A percentile compares a stretch with the other conserved stretches of the same genome.
Evolutionary conservation across 1,284 basidiomycete genomes (phyloP).

Genomic region (Taiwanofungus camphoratus): DNA sequence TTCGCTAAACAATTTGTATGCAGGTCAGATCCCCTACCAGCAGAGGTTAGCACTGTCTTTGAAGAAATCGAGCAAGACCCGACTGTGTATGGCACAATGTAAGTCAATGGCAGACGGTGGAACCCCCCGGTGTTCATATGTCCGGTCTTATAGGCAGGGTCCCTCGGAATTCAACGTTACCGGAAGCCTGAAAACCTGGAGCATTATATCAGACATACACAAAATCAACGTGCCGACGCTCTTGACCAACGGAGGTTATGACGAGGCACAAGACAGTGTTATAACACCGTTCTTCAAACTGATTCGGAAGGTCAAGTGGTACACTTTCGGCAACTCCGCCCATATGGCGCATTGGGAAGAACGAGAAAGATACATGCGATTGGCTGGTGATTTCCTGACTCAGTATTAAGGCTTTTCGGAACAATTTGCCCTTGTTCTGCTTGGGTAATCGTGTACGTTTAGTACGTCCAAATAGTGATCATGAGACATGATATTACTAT

Average conservation of each 20-base stretch:
- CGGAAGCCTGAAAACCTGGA: conserved; percentile 46
- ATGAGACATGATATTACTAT: too few species aligned
- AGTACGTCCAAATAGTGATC: too few species aligned
- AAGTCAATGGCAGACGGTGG: conserved; percentile 7
- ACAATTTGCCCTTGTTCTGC: too few species aligned
- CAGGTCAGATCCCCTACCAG: conserved; percentile 39
- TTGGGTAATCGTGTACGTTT: too few species aligned
- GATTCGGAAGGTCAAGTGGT: conserved; percentile 32
- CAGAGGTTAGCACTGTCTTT: conserved; percentile 25
- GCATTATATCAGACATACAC: conserved; percentile 36
- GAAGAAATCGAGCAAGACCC: conserved; percentile 34
- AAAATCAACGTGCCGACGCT: conserved; percentile 43
- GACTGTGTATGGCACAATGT: conserved; percentile 47
- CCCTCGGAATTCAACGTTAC: conserved; percentile 44
- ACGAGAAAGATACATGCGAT: conserved; percentile 18
- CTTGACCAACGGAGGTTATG: conserved; percentile 45
- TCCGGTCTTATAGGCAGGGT: conserved; percentile 36
- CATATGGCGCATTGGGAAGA: conserved; percentile 28
- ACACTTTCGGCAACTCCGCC: conserved; percentile 23
- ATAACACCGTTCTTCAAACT: conserved; percentile 40
- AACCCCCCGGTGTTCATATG: conserved; percentile 7
- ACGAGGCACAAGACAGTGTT: conserved; percentile 42
- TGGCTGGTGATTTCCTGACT: background rate
- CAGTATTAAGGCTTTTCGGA: too few species aligned
- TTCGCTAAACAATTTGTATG: conserved; percentile 44